These are phyloP conservation scores for Penicillium sp. DNA, from an alignment of 2,329 filamentous ascomycete genomes.

Conservation along the genomic window DNA sequence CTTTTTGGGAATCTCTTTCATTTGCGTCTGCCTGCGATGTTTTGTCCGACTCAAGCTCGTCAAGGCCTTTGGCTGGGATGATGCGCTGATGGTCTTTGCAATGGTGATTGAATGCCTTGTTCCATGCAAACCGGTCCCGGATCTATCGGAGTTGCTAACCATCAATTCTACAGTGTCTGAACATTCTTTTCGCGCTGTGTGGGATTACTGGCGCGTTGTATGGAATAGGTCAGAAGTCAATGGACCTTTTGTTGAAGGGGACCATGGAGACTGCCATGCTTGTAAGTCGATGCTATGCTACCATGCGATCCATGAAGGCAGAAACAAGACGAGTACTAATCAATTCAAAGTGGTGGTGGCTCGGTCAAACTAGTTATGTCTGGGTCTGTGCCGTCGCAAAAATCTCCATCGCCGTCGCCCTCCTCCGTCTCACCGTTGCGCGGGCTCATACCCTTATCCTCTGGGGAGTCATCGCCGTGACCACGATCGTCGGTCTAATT, in stretches of 20 bases:
- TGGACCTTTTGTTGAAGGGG: constrained; percentile 13
- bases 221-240: constrained; percentile 32
- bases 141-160: not conserved
- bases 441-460: constrained; percentile 7
- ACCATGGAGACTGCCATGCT: constrained; percentile 36
- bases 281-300: constrained; percentile 26
- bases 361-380: constrained; percentile 59
- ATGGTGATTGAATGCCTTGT: constrained; percentile 29
- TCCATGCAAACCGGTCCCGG: not conserved
- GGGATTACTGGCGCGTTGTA: constrained; percentile 37
- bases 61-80: constrained; percentile 42
- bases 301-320: not conserved
- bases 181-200: constrained; percentile 39
- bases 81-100: constrained; percentile 39
- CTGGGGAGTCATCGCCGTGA: constrained; percentile 47
- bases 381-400: constrained; percentile 52
- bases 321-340: not conserved
- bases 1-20: constrained; percentile 35
- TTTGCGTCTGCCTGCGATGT: constrained; percentile 37
- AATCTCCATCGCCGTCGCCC: constrained; percentile 56
- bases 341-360: constrained; percentile 50
- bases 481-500: constrained; percentile 47
- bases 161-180: constrained; percentile 25
- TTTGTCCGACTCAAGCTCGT: constrained; percentile 39
- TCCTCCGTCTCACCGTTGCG: constrained; percentile 53